Evolutionary conservation across 805 yeast species (phyloP).

Genomic region (Spathaspora hagerdaliae): DNA sequence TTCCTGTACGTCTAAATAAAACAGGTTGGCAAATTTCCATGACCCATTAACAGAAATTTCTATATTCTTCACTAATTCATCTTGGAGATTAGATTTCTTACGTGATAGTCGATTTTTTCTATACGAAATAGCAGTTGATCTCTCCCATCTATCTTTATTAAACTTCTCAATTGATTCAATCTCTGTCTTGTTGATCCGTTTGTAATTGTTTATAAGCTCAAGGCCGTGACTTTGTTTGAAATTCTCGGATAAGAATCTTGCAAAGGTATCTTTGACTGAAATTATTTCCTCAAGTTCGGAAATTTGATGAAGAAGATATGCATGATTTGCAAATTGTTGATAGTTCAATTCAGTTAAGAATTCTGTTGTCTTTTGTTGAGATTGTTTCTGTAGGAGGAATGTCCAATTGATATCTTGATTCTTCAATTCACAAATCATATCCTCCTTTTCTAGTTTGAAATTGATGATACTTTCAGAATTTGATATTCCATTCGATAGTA

Average conservation of each 20-base stretch:
- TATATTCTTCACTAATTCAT: constrained; percentile 1
- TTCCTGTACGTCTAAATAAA: background rate
- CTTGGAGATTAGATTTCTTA: background rate
- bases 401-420: constrained; percentile 18
- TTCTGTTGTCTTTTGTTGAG: constrained; percentile 1
- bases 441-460: background rate
- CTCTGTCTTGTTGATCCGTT: constrained; percentile 13
- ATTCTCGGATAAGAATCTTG: constrained; percentile 29
- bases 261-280: constrained; percentile 27
- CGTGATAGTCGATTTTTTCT: background rate
- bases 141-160: constrained; percentile 8
- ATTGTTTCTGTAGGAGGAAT: constrained; percentile 12
- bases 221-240: constrained; percentile 30
- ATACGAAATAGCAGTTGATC: background rate
- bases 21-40: constrained; percentile 7
- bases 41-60: background rate
- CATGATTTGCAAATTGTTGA: constrained; percentile 20
- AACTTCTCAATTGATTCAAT: constrained; percentile 7
- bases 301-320: constrained; percentile 14
- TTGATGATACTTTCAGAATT: background rate
- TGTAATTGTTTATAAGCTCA: constrained; percentile 28
- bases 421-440: background rate
- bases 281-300: constrained; percentile 17
- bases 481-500: constrained; percentile 6
- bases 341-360: constrained; percentile 17